phyloP scores from a whole-genome alignment of 2,329 filamentous ascomycete species.

The Venturia effusa region DNA sequence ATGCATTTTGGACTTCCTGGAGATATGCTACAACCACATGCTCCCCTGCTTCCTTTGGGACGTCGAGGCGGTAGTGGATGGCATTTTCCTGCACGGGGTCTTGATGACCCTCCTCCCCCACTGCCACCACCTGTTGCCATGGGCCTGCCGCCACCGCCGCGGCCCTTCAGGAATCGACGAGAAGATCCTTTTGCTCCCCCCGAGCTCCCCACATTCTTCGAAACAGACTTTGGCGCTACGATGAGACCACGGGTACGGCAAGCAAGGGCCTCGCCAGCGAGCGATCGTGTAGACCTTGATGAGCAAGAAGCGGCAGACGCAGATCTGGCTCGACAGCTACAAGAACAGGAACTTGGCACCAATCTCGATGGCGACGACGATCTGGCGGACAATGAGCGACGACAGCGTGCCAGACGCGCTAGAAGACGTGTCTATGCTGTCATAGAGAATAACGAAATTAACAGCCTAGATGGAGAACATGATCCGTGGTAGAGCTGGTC shows the following conservation, averaged over 20 bases:
- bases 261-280: neutral
- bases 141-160: neutral
- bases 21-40: constrained; percentile 14
- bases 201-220: neutral
- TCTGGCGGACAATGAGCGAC: neutral
- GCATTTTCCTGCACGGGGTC: neutral
- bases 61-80: neutral
- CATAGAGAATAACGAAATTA: neutral
- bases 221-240: neutral
- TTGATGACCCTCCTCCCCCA: neutral
- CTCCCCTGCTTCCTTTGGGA: neutral
- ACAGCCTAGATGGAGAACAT: neutral
- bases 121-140: constrained; percentile 14
- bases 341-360: constrained; percentile 26
- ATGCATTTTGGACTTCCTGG: constrained; percentile 29
- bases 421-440: constrained; percentile 3
- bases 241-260: neutral
- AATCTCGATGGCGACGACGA: neutral
- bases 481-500: constrained; percentile 2
- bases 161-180: neutral
- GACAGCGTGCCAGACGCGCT: neutral
- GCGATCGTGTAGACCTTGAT: constrained; percentile 23
- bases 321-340: constrained; percentile 40
- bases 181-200: neutral
- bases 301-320: constrained; percentile 38